Percentiles rank a stretch among this genome's conserved stretches.
Evolutionary conservation across 1,284 basidiomycete genomes (phyloP).

Genomic region (Moesziomyces aphidis): DNA sequence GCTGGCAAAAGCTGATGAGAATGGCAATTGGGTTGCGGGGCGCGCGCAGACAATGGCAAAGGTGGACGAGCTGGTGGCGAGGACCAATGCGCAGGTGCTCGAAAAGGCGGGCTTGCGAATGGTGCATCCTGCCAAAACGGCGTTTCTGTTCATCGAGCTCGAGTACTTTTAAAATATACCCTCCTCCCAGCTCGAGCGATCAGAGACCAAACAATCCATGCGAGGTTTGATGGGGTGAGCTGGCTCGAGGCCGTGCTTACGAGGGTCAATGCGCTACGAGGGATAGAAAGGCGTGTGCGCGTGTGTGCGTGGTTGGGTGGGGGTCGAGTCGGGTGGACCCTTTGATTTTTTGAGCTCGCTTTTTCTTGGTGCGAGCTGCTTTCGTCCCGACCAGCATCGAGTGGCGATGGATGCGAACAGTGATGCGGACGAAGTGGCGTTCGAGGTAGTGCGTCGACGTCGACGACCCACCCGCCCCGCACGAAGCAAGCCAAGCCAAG

Average conservation of each 20-base stretch:
- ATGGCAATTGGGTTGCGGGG: background rate
- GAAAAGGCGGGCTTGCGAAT: conserved; percentile 85
- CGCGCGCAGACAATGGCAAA: conserved; percentile 78
- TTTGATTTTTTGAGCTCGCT: too few relatives aligned
- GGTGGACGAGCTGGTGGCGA: conserved; percentile 74
- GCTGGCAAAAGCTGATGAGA: too few relatives aligned
- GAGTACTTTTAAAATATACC: conserved; percentile 61
- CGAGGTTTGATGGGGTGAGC: too few relatives aligned
- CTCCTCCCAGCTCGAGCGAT: background rate
- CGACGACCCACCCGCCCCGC: background rate
- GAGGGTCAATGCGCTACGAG: too few relatives aligned
- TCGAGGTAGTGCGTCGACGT: background rate
- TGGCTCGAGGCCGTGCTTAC: too few relatives aligned
- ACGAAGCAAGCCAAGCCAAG: too few relatives aligned
- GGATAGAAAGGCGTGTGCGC: too few relatives aligned
- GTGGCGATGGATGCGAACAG: background rate
- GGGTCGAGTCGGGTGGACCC: too few relatives aligned
- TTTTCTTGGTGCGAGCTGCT: background rate
- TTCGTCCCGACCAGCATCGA: background rate
- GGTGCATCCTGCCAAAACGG: conserved; percentile 80
- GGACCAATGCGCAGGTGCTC: conserved; percentile 77
- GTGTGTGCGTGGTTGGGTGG: too few relatives aligned
- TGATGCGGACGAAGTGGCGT: background rate
- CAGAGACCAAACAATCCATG: too few relatives aligned
- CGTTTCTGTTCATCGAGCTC: conserved; percentile 77